Conservation (phyloP, 2,329 filamentous ascomycete species). For the Botrytis cinerea region DNA sequence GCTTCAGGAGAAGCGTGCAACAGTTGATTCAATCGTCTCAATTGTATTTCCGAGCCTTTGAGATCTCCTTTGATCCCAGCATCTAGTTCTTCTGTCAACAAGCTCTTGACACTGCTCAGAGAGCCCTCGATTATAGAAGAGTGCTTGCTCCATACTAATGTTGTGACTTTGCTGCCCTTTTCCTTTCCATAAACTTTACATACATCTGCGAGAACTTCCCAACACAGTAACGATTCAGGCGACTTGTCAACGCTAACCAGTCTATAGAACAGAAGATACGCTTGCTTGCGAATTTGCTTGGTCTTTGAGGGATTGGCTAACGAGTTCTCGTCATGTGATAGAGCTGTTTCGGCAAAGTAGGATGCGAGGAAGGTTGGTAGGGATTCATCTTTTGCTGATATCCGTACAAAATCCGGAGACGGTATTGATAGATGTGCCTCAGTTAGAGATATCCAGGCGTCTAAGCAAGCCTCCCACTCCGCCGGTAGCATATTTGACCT, state of each 20-base stretch:
- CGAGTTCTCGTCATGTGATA: conserved; percentile 35
- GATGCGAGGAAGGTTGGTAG: conserved; percentile 65
- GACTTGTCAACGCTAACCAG: conserved; percentile 51
- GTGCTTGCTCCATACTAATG: conserved; percentile 55
- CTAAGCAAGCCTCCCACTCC: conserved; percentile 78
- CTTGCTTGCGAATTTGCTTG: conserved; percentile 58
- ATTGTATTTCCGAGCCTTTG: conserved; percentile 53
- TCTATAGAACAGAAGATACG: conserved; percentile 64
- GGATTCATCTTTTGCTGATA: conserved; percentile 58
- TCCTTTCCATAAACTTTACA: conserved; percentile 67
- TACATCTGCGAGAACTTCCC: conserved; percentile 69
- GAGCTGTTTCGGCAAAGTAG: conserved; percentile 60
- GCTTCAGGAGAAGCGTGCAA: conserved; percentile 60
- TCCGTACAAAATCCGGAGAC: conserved; percentile 55
- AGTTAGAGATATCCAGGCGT: conserved; percentile 72
- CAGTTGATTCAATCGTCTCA: conserved; percentile 64
- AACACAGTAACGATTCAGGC: conserved; percentile 56
- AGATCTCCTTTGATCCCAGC: conserved; percentile 58
- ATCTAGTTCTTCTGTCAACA: conserved; percentile 64
- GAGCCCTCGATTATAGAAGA: conserved; percentile 54
- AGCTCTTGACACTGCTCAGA: conserved; percentile 61
- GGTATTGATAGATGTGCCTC: conserved; percentile 64
- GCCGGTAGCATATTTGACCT: conserved; percentile 63
- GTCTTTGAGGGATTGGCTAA: conserved; percentile 41
- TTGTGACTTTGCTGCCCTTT: conserved; percentile 52